A percentile compares a stretch with the other conserved stretches of the same genome.
phyloP scores from a whole-genome alignment of 2,329 filamentous ascomycete genomes.

The Alternaria brassicae region DNA sequence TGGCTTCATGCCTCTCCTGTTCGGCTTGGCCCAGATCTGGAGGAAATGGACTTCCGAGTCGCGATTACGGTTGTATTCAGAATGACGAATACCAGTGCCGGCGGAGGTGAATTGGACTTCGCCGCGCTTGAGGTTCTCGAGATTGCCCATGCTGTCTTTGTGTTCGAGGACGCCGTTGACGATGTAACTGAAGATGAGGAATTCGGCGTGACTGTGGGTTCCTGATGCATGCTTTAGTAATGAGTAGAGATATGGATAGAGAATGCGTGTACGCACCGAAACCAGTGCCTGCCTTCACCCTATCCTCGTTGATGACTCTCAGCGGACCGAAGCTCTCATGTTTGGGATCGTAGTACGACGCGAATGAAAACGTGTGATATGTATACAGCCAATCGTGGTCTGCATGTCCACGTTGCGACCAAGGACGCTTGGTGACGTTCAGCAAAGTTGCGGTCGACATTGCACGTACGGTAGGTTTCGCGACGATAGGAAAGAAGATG shows the following conservation, averaged over 20 bases:
- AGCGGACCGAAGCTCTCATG: conserved; percentile 76
- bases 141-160: conserved; percentile 79
- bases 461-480: conserved; percentile 43
- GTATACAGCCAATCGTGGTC: conserved; percentile 89
- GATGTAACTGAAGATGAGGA: conserved; percentile 90
- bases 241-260: accelerated
- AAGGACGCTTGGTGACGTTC: conserved; percentile 77
- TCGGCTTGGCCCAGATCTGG: conserved; percentile 87
- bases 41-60: conserved; percentile 79
- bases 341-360: conserved; percentile 70
- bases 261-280: conserved; percentile 60
- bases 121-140: conserved; percentile 75
- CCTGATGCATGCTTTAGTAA: conserved; percentile 41
- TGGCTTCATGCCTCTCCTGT: conserved; percentile 74
- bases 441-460: conserved; percentile 52
- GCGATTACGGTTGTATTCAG: conserved; percentile 79
- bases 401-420: conserved; percentile 73
- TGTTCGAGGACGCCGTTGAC: conserved; percentile 86
- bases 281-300: conserved; percentile 74
- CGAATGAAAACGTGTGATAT: conserved; percentile 87
- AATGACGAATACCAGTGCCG: conserved; percentile 81
- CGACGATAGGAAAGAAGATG: conserved; percentile 44
- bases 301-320: conserved; percentile 88
- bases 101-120: conserved; percentile 91
- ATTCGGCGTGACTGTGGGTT: conserved; percentile 83